These are phyloP conservation scores for Hemisphaericaspora xylanilytica DNA, from an alignment of 1,139 yeast species.

Conservation along the genomic window DNA sequence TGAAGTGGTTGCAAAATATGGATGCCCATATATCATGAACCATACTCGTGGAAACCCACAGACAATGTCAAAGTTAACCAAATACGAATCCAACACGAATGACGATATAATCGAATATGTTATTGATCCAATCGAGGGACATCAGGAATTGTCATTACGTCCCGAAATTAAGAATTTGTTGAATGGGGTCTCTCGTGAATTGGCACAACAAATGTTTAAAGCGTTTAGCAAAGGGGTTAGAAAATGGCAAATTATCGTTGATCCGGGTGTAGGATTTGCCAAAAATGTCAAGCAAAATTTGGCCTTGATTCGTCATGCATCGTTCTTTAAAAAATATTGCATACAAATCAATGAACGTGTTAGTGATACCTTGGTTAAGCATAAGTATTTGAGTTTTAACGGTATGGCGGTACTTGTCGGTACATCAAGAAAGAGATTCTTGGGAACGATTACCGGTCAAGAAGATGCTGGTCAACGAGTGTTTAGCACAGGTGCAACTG, in stretches of 20 bases:
- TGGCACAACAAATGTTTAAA: slow-evolving; percentile 50
- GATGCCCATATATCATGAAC: slow-evolving; percentile 77
- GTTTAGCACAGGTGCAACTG: slow-evolving; percentile 74
- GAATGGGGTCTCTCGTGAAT: slow-evolving; percentile 61
- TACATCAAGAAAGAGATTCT: slow-evolving; percentile 82
- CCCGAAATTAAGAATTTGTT: slow-evolving; percentile 35
- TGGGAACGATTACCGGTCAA: slow-evolving; percentile 63
- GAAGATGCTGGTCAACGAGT: slow-evolving; percentile 57
- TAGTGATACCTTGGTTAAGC: slow-evolving; percentile 19
- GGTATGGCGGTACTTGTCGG: slow-evolving; percentile 74
- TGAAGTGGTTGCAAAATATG: slow-evolving; percentile 59
- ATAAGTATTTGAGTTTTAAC: slow-evolving; percentile 40
- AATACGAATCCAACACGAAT: slow-evolving; percentile 48
- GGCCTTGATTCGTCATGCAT: slow-evolving; percentile 56
- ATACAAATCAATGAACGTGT: slow-evolving; percentile 23
- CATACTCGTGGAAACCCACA: slow-evolving; percentile 84
- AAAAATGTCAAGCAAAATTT: slow-evolving; percentile 70
- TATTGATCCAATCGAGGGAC: slow-evolving; percentile 31
- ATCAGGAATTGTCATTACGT: slow-evolving; percentile 17
- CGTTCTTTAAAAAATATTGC: slow-evolving; percentile 54
- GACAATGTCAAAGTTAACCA: slow-evolving; percentile 64
- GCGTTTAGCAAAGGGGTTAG: slow-evolving; percentile 66
- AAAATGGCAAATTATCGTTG: slow-evolving; percentile 89
- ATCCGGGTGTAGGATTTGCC: slow-evolving; percentile 96
- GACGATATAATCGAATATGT: slow-evolving; percentile 40